These are phyloP conservation scores for Nematocida sp. DNA, from an alignment of 371 early-diverging fungal genomes.

Conservation along the genomic window DNA sequence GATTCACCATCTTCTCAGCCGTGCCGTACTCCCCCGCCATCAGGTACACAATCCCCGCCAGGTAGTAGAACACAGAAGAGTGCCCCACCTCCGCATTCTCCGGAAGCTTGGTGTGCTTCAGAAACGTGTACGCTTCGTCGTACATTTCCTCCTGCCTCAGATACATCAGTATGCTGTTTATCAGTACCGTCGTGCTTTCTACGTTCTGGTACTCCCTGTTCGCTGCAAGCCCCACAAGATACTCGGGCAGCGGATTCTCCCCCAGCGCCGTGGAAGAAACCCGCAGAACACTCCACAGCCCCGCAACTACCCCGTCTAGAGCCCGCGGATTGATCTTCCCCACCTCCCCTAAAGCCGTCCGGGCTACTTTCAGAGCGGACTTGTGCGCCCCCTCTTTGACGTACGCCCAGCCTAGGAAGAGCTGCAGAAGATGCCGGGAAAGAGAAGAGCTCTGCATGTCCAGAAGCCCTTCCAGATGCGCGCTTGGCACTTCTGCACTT, in stretches of 20 bases:
- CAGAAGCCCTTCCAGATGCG: not conserved
- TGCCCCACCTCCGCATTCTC: conserved; percentile 30
- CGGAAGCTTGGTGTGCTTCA: conserved; percentile 24
- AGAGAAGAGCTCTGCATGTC: not conserved
- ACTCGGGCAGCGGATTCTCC: conserved; percentile 4
- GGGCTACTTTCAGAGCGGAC: not conserved
- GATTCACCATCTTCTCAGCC: conserved; percentile 1
- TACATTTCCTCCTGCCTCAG: conserved; percentile 10
- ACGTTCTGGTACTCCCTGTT: conserved; percentile 15
- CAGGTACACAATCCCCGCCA: conserved; percentile 20
- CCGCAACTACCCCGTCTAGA: conserved; percentile 3
- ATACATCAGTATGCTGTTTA: conserved; percentile 24
- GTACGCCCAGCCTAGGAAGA: not conserved
- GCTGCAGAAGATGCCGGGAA: not conserved
- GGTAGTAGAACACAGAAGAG: conserved; percentile 39
- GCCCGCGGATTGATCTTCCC: not conserved
- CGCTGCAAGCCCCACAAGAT: not conserved
- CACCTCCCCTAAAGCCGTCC: conserved; percentile 6
- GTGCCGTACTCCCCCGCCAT: conserved; percentile 11
- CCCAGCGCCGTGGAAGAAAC: not conserved
- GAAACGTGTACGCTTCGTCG: conserved; percentile 37
- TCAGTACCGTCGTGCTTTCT: conserved; percentile 32
- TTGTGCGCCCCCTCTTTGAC: not conserved
- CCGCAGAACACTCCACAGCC: conserved; percentile 8
- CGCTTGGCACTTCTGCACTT: not conserved